phyloP scores from a whole-genome alignment of 106 monocot species.

The Dendrobium nobile region DNA sequence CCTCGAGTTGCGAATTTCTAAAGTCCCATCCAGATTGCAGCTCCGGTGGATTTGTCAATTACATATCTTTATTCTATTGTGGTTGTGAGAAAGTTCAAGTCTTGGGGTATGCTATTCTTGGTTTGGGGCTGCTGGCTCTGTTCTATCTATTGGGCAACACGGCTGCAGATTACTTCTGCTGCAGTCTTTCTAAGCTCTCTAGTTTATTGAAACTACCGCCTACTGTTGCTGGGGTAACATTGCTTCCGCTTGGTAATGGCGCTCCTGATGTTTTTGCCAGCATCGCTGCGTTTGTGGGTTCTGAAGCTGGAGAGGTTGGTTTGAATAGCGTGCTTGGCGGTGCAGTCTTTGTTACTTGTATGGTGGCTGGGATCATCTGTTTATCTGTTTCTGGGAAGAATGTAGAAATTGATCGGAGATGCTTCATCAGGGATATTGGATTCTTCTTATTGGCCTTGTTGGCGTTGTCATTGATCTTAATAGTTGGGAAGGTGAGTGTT shows the following conservation, averaged over 20 bases:
- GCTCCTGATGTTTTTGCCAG: slow-evolving; percentile 95
- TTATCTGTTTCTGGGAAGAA: slow-evolving; percentile 62
- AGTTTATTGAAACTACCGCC: slow-evolving; percentile 61
- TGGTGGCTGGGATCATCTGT: slow-evolving; percentile 74
- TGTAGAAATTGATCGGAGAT: slow-evolving; percentile 68
- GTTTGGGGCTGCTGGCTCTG: slow-evolving; percentile 50
- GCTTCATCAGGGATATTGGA: slow-evolving; percentile 72
- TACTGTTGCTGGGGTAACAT: slow-evolving; percentile 87
- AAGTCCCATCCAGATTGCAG: slow-evolving; percentile 44
- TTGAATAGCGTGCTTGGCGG: slow-evolving; percentile 91
- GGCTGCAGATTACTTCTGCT: slow-evolving; percentile 93
- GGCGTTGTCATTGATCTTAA: slow-evolving; percentile 48
- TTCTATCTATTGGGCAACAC: slow-evolving; percentile 93
- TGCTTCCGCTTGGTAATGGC: slow-evolving; percentile 91
- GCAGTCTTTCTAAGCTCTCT: slow-evolving; percentile 76
- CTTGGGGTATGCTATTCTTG: slow-evolving; percentile 52
- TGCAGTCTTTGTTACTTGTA: slow-evolving; percentile 80
- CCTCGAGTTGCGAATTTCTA: slow-evolving; percentile 57
- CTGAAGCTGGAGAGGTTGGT: slow-evolving; percentile 73
- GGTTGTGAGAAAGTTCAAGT: slow-evolving; percentile 31
- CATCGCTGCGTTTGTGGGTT: slow-evolving; percentile 79
- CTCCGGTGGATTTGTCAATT: slow-evolving; percentile 72
- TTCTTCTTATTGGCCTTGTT: slow-evolving; percentile 70
- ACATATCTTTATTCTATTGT: slow-evolving; percentile 79
- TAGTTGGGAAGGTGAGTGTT: slow-evolving; percentile 62